A percentile compares a stretch with the other conserved stretches of the same genome.
These are phyloP conservation scores for Xanthoconium purpureum DNA, from an alignment of 768 basidiomycete species.

Conservation along the genomic window DNA sequence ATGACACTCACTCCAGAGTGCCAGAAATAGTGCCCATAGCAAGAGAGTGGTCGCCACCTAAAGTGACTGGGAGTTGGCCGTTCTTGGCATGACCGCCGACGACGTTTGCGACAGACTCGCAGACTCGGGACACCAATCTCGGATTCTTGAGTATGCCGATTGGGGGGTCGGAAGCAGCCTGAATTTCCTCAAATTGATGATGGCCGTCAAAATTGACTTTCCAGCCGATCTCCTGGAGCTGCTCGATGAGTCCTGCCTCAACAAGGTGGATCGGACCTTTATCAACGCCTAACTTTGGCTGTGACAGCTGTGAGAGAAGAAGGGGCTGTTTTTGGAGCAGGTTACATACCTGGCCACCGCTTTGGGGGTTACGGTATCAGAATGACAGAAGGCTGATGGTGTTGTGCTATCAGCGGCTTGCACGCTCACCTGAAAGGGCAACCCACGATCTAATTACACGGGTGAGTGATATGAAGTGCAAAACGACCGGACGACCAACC, in stretches of 20 bases:
- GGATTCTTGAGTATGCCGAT: conserved; percentile 92
- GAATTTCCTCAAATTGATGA: conserved; percentile 81
- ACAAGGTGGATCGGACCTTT: conserved; percentile 86
- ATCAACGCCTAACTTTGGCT: conserved; percentile 82
- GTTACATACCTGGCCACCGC: conserved; percentile 33
- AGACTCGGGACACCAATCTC: conserved; percentile 78
- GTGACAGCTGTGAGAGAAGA: conserved; percentile 13
- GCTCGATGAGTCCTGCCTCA: conserved; percentile 76
- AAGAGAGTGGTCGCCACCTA: conserved; percentile 96
- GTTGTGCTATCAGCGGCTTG: background rate
- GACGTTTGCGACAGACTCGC: conserved; percentile 69
- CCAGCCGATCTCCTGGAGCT: conserved; percentile 82
- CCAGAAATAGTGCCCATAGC: conserved; percentile 96
- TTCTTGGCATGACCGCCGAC: conserved; percentile 74
- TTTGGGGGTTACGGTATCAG: conserved; percentile 17
- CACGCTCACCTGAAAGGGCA: conserved; percentile 87
- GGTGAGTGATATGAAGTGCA: conserved; percentile 5
- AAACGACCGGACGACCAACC: conserved; percentile 47
- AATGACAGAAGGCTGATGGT: background rate
- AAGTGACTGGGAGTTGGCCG: conserved; percentile 82
- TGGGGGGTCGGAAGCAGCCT: conserved; percentile 51
- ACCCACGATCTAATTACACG: conserved; percentile 68
- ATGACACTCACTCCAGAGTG: conserved; percentile 59
- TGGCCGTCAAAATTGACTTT: conserved; percentile 87
- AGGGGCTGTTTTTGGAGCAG: conserved; percentile 3